These are phyloP conservation scores for Urochloa ruziziensis DNA, from an alignment of 176 grass and related monocot species.

Conservation along the genomic window DNA sequence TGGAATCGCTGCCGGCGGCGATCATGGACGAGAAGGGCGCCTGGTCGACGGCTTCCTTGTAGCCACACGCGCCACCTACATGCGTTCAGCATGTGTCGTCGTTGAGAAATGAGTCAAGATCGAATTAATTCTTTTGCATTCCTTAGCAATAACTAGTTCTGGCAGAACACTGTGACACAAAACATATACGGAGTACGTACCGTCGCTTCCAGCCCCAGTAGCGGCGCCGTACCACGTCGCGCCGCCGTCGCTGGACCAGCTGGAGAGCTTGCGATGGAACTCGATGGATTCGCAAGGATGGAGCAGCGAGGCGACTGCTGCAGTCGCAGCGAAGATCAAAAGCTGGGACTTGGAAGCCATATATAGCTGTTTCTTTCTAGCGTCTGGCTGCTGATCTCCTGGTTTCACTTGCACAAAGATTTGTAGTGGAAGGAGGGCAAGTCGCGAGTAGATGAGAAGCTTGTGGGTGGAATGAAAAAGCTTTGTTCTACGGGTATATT, in stretches of 20 bases:
- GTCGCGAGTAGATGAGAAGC: neutral
- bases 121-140: too few relatives aligned
- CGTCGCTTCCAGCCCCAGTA: conserved; percentile 67
- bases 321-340: neutral
- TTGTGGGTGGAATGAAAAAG: neutral
- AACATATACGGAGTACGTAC: conserved; percentile 38
- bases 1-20: conserved; percentile 47
- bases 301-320: conserved; percentile 1
- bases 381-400: neutral
- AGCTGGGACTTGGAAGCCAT: conserved; percentile 40
- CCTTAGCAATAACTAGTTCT: too few relatives aligned
- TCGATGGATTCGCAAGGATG: conserved; percentile 25
- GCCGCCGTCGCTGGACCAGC: conserved; percentile 33
- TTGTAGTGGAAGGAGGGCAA: neutral
- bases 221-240: conserved; percentile 76
- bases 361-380: neutral
- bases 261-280: conserved; percentile 55
- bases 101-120: neutral
- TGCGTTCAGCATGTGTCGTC: neutral
- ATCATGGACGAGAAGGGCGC: conserved; percentile 70
- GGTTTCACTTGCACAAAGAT: neutral
- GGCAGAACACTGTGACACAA: neutral
- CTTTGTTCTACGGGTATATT: conserved; percentile 17
- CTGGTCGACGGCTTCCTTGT: conserved; percentile 43
- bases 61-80: conserved; percentile 70